phyloP scores from a whole-genome alignment of 495 filamentous ascomycete genomes.

The Aspergillus diversus region DNA sequence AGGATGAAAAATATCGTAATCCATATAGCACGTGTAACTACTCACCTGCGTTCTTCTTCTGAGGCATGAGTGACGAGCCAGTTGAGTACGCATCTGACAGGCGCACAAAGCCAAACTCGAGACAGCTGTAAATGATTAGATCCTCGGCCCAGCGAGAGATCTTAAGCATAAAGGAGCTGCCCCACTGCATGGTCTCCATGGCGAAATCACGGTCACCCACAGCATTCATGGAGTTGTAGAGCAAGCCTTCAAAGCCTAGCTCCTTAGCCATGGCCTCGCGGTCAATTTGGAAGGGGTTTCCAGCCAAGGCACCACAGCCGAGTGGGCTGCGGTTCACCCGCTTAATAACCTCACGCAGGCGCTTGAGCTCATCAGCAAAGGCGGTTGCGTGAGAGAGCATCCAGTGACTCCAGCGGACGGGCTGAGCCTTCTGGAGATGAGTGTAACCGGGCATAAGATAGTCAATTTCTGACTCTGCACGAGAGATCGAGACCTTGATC shows the following conservation, averaged over 20 bases:
- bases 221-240: conserved; percentile 82
- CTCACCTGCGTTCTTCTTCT: conserved; percentile 68
- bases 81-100: conserved; percentile 87
- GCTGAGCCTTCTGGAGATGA: conserved; percentile 90
- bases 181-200: conserved; percentile 91
- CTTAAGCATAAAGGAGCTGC: conserved; percentile 80
- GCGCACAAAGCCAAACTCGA: conserved; percentile 81
- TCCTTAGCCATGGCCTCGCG: conserved; percentile 86
- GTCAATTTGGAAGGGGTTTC: conserved; percentile 89
- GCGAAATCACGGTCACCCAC: conserved; percentile 90
- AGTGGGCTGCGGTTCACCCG: conserved; percentile 81
- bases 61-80: conserved; percentile 86
- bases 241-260: conserved; percentile 80
- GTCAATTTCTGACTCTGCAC: conserved; percentile 80
- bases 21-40: not conserved
- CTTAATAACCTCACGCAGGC: conserved; percentile 72
- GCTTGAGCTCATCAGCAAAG: conserved; percentile 78
- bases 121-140: conserved; percentile 81
- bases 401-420: conserved; percentile 88
- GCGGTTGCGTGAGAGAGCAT: conserved; percentile 76
- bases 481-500: conserved; percentile 68
- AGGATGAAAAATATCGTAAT: not conserved
- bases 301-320: conserved; percentile 86
- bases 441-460: conserved; percentile 73
- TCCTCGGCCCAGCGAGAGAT: conserved; percentile 88